Base-by-base conservation (phyloP, 2,329 filamentous ascomycete species). In the Escovopsis weberi region DNA sequence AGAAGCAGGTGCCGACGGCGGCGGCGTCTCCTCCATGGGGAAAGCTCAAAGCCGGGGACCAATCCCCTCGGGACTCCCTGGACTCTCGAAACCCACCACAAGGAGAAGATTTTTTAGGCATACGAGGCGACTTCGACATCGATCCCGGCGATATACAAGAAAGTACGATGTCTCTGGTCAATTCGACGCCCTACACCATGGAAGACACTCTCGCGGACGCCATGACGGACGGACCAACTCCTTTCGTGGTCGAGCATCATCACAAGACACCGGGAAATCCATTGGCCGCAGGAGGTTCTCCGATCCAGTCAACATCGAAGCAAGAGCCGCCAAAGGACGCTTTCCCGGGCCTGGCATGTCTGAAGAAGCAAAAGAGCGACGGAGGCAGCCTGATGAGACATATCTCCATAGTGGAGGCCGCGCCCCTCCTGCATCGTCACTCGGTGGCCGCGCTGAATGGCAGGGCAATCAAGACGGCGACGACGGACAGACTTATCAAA, bases 91-190 rank as follows among this genome's bases (percentile, higher is more conserved):
- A 36, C 6, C 34, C 3, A 7, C 6, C 6, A 7, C 11, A 23
- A 9, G n/a, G 23, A 28, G 5, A 19, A 35, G 41, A 50, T 57
- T 66, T 67, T 66, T 66, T 66, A 65, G 62, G 46, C 46, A 44
- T 47, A 40, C 38, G 40, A 43, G 45, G 45, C 48, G 42, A 36
- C 47, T 42, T 32, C 40, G 41, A 42, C 19, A 18, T 28, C 42
- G 39, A 51, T 12, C 47, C 45, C 33, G 47, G 47, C 45, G 47
- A 42, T 40, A 36, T 34, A 26, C 32, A 45, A 38, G 38, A 30
- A 28, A 40, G 26, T 30, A 38, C 19, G 23, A 35, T 12, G 4
- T 15, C 37, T 37, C 42, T 5, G 10, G 23, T 32, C 35, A 28
- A 36, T 12, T 12, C 18, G 34, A 37, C 34, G 6, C 26, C 12